Conservation (phyloP, 352 stramenopile species). For the Globisporangium radiosum region DNA sequence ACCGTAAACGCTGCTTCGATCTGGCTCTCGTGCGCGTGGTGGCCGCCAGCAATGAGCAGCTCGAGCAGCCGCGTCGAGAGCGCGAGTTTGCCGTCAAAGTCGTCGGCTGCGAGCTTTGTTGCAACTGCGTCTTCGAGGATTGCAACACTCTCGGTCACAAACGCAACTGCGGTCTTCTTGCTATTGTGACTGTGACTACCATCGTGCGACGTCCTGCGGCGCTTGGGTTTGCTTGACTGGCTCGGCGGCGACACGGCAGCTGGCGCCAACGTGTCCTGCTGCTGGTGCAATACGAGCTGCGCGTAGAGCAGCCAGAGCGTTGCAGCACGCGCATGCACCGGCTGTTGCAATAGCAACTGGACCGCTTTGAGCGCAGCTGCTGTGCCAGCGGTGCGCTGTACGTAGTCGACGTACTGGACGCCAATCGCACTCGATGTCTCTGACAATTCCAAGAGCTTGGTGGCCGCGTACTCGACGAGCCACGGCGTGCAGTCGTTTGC, state of each 20-base stretch:
- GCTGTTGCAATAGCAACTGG: conserved; percentile 33
- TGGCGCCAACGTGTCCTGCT: conserved; percentile 11
- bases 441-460: conserved; percentile 49
- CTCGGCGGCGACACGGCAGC: conserved; percentile 3
- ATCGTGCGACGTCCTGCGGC: conserved; percentile 35
- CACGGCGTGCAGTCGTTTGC: conserved; percentile 31
- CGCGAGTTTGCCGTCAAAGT: conserved; percentile 38
- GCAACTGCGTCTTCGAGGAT: conserved; percentile 46
- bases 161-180: conserved; percentile 7
- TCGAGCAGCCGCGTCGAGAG: conserved; percentile 50
- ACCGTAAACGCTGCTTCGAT: conserved; percentile 49
- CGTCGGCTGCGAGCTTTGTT: conserved; percentile 25
- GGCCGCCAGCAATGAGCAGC: conserved; percentile 30
- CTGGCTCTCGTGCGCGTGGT: conserved; percentile 9
- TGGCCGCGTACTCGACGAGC: conserved; percentile 45
- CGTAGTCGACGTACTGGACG: conserved; percentile 61
- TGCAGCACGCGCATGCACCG: conserved; percentile 23
- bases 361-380: conserved; percentile 33
- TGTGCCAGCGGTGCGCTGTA: conserved; percentile 59
- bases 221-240: conserved; percentile 29
- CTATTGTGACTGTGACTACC: conserved; percentile 13
- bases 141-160: conserved; percentile 26
- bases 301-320: conserved; percentile 66
- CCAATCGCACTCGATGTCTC: conserved; percentile 21
- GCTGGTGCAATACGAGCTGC: conserved; percentile 57